Conservation (phyloP, 108 stramenopile genomes). For the Hondaea fermentalgiana region DNA sequence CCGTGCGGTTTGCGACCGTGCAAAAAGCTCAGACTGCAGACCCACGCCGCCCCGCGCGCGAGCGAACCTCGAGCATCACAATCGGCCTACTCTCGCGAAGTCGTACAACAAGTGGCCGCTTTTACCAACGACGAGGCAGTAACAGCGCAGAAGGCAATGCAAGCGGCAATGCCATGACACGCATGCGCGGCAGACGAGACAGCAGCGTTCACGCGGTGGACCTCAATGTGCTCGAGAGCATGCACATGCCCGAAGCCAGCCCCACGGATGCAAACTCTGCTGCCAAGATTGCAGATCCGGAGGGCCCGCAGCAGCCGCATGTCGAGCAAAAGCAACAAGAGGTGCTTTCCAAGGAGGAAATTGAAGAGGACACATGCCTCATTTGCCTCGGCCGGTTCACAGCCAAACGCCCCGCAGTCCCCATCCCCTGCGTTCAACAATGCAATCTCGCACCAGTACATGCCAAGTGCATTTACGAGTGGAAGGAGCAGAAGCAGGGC, state of each 20-base stretch:
- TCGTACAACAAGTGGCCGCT: not conserved
- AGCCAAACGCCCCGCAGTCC: not conserved
- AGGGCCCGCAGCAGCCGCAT: not conserved
- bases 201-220: conserved; percentile 6
- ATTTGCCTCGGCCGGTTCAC: not conserved
- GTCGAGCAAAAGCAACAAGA: not conserved
- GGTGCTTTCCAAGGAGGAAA: not conserved
- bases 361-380: not conserved
- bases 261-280: not conserved
- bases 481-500: not conserved
- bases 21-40: not conserved
- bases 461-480: conserved; percentile 15
- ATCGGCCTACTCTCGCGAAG: no score
- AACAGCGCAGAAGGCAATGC: not conserved
- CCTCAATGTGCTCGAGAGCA: not conserved
- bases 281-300: not conserved
- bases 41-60: not conserved
- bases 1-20: not conserved
- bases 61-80: not conserved
- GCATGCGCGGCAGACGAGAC: not conserved
- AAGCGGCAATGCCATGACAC: not conserved
- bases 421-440: not conserved
- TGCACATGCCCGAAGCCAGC: not conserved
- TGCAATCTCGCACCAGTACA: not conserved
- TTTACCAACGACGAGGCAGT: not conserved